These are phyloP conservation scores for Cryphonectria parasitica DNA, from an alignment of 2,329 filamentous ascomycete genomes.

Conservation along the genomic window DNA sequence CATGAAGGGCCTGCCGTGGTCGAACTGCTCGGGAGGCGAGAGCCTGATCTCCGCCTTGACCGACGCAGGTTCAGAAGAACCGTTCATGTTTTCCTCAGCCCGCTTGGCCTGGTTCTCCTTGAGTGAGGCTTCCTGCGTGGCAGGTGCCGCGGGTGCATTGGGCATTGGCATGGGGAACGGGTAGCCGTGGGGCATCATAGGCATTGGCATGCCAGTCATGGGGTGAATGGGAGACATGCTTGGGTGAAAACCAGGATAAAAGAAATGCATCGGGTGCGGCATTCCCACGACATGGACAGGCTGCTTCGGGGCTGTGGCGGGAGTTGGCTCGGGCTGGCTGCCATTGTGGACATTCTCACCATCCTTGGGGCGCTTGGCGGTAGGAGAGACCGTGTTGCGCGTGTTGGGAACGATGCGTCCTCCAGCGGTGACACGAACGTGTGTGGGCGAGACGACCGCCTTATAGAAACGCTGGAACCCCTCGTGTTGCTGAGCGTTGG, in stretches of 20 bases:
- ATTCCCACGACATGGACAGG: constrained; percentile 35
- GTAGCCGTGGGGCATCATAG: constrained; percentile 40
- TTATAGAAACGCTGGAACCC: constrained; percentile 72
- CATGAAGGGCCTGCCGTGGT: constrained; percentile 49
- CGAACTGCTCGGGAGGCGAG: constrained; percentile 50
- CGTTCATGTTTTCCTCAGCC: constrained; percentile 33
- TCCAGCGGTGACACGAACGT: constrained; percentile 69
- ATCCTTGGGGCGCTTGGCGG: constrained; percentile 54
- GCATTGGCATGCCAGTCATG: constrained; percentile 46
- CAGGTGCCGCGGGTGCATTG: constrained; percentile 21
- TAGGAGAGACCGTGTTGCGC: constrained; percentile 54
- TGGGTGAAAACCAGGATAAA: constrained; percentile 34
- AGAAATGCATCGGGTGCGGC: constrained; percentile 33
- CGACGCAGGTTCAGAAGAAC: constrained; percentile 22
- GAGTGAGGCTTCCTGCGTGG: constrained; percentile 21
- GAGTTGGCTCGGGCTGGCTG: constrained; percentile 23
- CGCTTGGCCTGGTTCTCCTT: constrained; percentile 38
- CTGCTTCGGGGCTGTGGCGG: constrained; percentile 20
- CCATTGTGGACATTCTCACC: constrained; percentile 33
- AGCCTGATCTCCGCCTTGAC: constrained; percentile 42
- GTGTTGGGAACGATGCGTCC: constrained; percentile 70
- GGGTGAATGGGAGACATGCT: constrained; percentile 39
- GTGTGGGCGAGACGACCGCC: constrained; percentile 68
- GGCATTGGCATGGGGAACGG: constrained; percentile 30
- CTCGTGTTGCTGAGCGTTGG: constrained; percentile 61